These are phyloP conservation scores for Crepidotus sp. DNA, from an alignment of 1,284 basidiomycete genomes.

Conservation along the genomic window DNA sequence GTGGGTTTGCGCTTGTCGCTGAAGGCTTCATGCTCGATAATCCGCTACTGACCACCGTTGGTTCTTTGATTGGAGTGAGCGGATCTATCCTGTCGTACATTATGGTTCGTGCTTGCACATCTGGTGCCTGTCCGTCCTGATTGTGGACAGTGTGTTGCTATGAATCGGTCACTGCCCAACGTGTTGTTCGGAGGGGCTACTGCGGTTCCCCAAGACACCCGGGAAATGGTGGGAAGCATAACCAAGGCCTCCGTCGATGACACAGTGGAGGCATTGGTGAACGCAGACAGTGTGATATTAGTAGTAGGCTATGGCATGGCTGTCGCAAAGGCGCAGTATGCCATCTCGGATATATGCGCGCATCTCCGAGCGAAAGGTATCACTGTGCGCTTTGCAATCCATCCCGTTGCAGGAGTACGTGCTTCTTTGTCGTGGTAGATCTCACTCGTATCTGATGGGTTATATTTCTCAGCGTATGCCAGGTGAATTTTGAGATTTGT, in stretches of 20 bases:
- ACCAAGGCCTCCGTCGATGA: constrained; percentile 73
- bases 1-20: constrained; percentile 84
- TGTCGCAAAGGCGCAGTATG: constrained; percentile 81
- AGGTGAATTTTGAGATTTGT: constrained; percentile 27
- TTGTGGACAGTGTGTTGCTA: constrained; percentile 64
- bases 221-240: constrained; percentile 74
- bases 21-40: constrained; percentile 88
- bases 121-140: constrained; percentile 11
- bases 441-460: not conserved
- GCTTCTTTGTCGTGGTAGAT: not conserved
- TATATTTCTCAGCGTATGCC: constrained; percentile 50
- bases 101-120: constrained; percentile 49
- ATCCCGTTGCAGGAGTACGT: constrained; percentile 46
- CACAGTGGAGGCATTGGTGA: constrained; percentile 63
- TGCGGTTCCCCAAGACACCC: constrained; percentile 42
- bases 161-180: constrained; percentile 75
- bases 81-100: constrained; percentile 87
- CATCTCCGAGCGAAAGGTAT: constrained; percentile 64
- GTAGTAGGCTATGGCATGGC: constrained; percentile 78
- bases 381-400: constrained; percentile 64
- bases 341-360: constrained; percentile 73
- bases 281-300: constrained; percentile 78
- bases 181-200: constrained; percentile 76
- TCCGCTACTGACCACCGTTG: constrained; percentile 70
- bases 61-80: constrained; percentile 77